These are phyloP conservation scores for Diaporthe sp. DNA, from an alignment of 2,329 filamentous ascomycete species.

Conservation along the genomic window DNA sequence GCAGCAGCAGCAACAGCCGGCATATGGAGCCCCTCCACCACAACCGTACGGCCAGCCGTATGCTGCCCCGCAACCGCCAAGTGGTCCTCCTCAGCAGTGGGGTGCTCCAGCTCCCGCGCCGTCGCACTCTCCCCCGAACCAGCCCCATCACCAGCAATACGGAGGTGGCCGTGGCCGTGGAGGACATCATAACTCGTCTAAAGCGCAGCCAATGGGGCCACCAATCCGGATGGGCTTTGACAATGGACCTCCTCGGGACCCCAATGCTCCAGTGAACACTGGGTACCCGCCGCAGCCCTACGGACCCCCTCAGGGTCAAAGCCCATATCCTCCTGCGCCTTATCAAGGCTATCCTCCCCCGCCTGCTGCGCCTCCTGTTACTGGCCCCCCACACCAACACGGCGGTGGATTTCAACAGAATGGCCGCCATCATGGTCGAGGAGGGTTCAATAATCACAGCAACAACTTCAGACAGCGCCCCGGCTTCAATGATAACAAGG, in stretches of 20 bases:
- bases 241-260: slow-evolving; percentile 52
- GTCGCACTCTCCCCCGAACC: slow-evolving; percentile 48
- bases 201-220: slow-evolving; percentile 63
- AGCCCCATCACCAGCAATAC: slow-evolving; percentile 52
- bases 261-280: slow-evolving; percentile 61
- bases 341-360: slow-evolving; percentile 57
- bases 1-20: slow-evolving; percentile 48
- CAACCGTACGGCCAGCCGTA: slow-evolving; percentile 51
- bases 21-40: slow-evolving; percentile 46
- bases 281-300: slow-evolving; percentile 55
- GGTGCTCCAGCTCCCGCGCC: slow-evolving; percentile 46
- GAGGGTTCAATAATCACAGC: slow-evolving; percentile 50
- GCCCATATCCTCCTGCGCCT: slow-evolving; percentile 45
- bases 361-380: slow-evolving; percentile 48
- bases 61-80: slow-evolving; percentile 50
- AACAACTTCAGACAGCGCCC: slow-evolving; percentile 50
- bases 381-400: slow-evolving; percentile 46
- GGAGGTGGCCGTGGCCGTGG: slow-evolving; percentile 60
- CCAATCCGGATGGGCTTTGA: slow-evolving; percentile 70
- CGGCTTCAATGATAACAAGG: slow-evolving; percentile 55
- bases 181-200: slow-evolving; percentile 54
- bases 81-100: slow-evolving; percentile 59
- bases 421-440: slow-evolving; percentile 54
- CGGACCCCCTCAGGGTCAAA: slow-evolving; percentile 46
- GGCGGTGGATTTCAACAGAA: slow-evolving; percentile 53